phyloP scores from a whole-genome alignment of 306 rosid genomes.

The Trichosanthes cucumerina region DNA sequence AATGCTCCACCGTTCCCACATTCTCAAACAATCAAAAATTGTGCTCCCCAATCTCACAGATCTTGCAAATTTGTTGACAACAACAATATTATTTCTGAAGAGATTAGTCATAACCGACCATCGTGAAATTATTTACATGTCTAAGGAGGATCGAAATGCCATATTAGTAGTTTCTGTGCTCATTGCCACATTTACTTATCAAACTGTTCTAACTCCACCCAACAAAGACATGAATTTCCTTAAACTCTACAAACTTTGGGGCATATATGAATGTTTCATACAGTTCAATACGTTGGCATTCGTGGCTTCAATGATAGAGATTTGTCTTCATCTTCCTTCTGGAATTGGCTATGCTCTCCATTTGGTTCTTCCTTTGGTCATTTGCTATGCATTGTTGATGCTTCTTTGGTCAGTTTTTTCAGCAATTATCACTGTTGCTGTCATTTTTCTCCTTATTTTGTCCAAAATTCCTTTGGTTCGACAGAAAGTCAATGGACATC shows the following conservation, averaged over 20 bases:
- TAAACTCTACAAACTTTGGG: too few species aligned
- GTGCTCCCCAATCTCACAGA: too few species aligned
- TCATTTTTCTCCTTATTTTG: too few species aligned
- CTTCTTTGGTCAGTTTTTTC: not conserved
- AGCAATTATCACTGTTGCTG: too few species aligned
- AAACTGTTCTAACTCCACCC: constrained; percentile 13
- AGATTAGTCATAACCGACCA: not conserved
- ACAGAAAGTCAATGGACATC: too few species aligned
- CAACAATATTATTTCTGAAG: not conserved
- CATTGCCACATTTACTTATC: constrained; percentile 15
- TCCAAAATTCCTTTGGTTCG: too few species aligned
- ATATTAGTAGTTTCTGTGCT: constrained; percentile 16
- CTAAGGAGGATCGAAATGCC: constrained; percentile 6
- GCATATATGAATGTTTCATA: not conserved
- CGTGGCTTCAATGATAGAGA: not conserved
- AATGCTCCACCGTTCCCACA: not conserved
- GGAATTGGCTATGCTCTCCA: not conserved
- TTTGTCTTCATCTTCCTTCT: not conserved
- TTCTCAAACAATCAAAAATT: not conserved
- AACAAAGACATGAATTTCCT: not conserved
- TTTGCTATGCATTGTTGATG: not conserved
- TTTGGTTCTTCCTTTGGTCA: not conserved
- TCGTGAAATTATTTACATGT: not conserved
- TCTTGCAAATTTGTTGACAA: not conserved
- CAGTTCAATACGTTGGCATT: not conserved